Evolutionary conservation across 345 rosid species (phyloP).

Genomic region (Syzygium jambos): DNA sequence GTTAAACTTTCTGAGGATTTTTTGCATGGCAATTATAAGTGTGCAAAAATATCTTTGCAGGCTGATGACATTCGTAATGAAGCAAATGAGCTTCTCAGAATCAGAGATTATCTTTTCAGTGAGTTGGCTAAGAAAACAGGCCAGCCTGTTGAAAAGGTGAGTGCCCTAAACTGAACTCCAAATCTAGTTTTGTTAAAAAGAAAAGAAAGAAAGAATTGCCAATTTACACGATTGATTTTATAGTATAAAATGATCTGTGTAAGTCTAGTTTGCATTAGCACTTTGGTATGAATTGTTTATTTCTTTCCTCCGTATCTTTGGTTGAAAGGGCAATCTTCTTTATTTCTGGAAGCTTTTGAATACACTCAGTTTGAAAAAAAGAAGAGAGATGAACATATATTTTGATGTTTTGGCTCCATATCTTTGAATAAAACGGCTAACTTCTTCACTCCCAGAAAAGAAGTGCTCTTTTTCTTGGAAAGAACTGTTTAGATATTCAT

Average conservation of each 20-base stretch:
- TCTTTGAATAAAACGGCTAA: neutral
- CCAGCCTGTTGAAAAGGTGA: conserved; percentile 73
- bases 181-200: neutral
- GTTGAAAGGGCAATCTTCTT: neutral
- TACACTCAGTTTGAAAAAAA: neutral
- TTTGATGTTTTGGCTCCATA: neutral
- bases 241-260: neutral
- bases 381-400: neutral
- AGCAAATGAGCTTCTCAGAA: conserved; percentile 79
- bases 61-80: conserved; percentile 89
- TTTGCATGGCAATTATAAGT: neutral
- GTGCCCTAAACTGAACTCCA: neutral
- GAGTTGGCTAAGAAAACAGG: conserved; percentile 82
- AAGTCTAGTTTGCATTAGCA: neutral
- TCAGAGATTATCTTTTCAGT: conserved; percentile 63
- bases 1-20: neutral
- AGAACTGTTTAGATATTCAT: neutral
- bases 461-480: neutral
- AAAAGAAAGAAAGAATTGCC: neutral
- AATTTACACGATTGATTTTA: neutral
- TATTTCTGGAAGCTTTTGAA: neutral
- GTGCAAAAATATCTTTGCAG: conserved; percentile 18
- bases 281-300: neutral
- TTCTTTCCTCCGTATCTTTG: neutral
- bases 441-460: neutral